Conservation (phyloP, 495 filamentous ascomycete genomes). For the Daldinia loculata region DNA sequence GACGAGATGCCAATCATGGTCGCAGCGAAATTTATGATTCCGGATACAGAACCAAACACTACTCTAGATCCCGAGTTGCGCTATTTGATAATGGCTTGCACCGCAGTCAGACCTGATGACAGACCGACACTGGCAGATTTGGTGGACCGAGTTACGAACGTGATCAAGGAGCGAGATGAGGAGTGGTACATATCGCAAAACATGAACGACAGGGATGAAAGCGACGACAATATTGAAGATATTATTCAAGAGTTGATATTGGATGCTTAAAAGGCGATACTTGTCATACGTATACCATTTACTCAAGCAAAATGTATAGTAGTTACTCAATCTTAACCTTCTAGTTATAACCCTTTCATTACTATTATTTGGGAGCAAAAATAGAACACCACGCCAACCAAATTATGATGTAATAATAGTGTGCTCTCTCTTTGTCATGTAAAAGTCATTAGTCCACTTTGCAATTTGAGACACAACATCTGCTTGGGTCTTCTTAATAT, state of each 20-base stretch:
- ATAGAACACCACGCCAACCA: neutral
- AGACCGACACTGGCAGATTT: neutral
- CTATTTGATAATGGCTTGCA: neutral
- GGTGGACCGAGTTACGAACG: neutral
- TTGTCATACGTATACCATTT: too few relatives aligned
- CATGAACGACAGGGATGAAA: too few relatives aligned
- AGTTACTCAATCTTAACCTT: neutral
- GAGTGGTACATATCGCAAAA: neutral
- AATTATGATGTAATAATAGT: neutral
- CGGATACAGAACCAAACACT: neutral
- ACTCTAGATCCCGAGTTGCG: neutral
- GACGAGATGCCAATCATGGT: neutral
- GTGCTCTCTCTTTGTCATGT: conserved; percentile 17
- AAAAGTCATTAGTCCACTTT: conserved; percentile 61
- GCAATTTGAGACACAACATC: conserved; percentile 57
- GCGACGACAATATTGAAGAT: too few relatives aligned
- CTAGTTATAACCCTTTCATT: neutral
- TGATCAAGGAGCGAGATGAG: neutral
- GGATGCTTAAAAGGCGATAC: too few relatives aligned
- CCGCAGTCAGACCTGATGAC: neutral
- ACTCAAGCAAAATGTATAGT: neutral
- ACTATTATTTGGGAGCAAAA: too few relatives aligned
- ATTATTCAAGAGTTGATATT: too few relatives aligned
- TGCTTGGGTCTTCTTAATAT: conserved; percentile 49
- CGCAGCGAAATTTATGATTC: neutral